These are phyloP conservation scores for Endocalyx cinctus DNA, from an alignment of 2,329 filamentous ascomycete genomes.

Conservation along the genomic window DNA sequence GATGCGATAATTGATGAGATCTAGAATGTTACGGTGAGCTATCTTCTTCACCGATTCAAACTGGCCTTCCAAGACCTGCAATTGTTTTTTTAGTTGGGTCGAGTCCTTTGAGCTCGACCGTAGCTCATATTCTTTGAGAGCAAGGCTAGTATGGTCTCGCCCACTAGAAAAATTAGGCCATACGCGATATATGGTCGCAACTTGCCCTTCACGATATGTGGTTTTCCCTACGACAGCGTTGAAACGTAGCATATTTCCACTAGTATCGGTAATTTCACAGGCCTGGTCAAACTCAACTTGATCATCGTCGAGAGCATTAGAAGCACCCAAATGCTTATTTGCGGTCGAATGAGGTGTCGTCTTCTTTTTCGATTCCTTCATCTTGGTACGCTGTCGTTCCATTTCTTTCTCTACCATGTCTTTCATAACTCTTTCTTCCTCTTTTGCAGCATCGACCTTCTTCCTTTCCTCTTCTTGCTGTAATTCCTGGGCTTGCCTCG, in stretches of 20 bases:
- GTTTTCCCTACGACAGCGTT: constrained; percentile 66
- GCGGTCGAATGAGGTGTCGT: constrained; percentile 44
- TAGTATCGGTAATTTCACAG: constrained; percentile 58
- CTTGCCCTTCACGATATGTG: constrained; percentile 58
- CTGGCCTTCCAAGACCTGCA: constrained; percentile 71
- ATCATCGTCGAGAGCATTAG: constrained; percentile 25
- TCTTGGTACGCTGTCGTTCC: constrained; percentile 60
- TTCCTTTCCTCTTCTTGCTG: constrained; percentile 49
- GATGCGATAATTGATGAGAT: constrained; percentile 80
- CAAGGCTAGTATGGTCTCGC: constrained; percentile 57
- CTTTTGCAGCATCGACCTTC: constrained; percentile 52
- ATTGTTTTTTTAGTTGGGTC: constrained; percentile 65
- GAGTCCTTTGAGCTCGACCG: constrained; percentile 52
- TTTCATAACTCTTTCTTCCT: constrained; percentile 67
- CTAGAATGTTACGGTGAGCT: constrained; percentile 71
- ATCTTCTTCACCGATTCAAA: constrained; percentile 72
- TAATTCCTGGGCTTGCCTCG: constrained; percentile 54
- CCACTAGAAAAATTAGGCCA: constrained; percentile 58
- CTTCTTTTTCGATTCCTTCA: constrained; percentile 60
- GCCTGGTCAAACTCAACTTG: constrained; percentile 62
- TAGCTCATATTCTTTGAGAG: constrained; percentile 67
- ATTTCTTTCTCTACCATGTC: constrained; percentile 71
- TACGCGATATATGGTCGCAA: constrained; percentile 68
- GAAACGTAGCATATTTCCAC: constrained; percentile 63
- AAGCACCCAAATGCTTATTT: constrained; percentile 30